A percentile compares a stretch with the other conserved stretches of the same genome.
phyloP scores from a whole-genome alignment of 2,329 filamentous ascomycete genomes.

The Nakataea oryzae region DNA sequence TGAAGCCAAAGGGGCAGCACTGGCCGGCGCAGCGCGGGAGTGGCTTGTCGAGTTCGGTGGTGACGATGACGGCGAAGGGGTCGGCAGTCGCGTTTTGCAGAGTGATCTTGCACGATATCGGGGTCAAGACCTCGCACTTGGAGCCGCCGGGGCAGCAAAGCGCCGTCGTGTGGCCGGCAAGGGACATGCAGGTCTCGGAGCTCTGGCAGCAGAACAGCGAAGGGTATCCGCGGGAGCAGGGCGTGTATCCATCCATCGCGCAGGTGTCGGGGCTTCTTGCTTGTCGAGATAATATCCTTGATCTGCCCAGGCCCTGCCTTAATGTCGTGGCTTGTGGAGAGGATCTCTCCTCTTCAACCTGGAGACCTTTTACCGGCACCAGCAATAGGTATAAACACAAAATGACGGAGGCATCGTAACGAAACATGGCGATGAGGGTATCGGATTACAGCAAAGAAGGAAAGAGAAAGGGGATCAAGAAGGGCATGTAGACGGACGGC shows the following conservation, averaged over 20 bases:
- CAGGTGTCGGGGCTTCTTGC: not conserved
- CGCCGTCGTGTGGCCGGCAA: conserved; percentile 56
- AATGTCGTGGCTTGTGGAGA: not conserved
- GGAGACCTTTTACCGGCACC: not conserved
- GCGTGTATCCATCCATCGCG: not conserved
- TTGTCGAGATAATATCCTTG: not conserved
- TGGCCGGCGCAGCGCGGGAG: conserved; percentile 40
- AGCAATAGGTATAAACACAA: not conserved
- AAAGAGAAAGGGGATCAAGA: not conserved
- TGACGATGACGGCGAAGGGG: conserved; percentile 53
- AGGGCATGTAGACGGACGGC: not conserved
- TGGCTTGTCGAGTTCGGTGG: conserved; percentile 45
- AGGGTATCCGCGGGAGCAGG: not conserved
- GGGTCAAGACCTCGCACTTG: conserved; percentile 47
- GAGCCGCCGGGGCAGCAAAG: conserved; percentile 56
- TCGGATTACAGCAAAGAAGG: not conserved
- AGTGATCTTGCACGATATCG: conserved; percentile 53
- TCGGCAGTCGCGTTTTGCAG: conserved; percentile 51
- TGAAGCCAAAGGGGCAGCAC: conserved; percentile 67
- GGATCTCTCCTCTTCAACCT: not conserved
- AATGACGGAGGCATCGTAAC: not conserved
- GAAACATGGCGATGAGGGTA: not conserved
- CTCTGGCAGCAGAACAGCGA: conserved; percentile 51
- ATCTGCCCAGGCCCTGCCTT: not conserved
- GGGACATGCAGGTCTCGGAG: conserved; percentile 41